Evolutionary conservation across 352 stramenopile species (phyloP).

Genomic region (Detonula confervacea): DNA sequence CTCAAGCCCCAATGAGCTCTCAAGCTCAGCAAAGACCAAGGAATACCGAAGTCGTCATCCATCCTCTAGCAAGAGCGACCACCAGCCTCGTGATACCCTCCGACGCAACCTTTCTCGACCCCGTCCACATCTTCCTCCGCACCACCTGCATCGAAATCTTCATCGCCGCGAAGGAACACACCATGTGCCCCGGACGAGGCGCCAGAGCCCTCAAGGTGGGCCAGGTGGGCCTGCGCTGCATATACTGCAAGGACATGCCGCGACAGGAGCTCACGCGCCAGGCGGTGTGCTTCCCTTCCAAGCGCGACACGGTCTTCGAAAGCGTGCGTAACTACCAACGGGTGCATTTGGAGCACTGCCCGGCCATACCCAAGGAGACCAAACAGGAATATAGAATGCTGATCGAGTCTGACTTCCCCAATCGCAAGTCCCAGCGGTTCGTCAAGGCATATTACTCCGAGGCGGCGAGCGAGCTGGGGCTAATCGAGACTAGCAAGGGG

Average conservation of each 20-base stretch:
- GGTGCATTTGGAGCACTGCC: slow-evolving; percentile 57
- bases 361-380: slow-evolving; percentile 54
- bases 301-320: slow-evolving; percentile 70
- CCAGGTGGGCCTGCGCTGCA: slow-evolving; percentile 70
- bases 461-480: slow-evolving; percentile 61
- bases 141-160: slow-evolving; percentile 42
- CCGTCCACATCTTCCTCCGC: slow-evolving; percentile 35
- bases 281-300: slow-evolving; percentile 70
- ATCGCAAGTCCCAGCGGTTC: slow-evolving; percentile 45
- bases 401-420: slow-evolving; percentile 30
- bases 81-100: no score
- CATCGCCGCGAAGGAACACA: slow-evolving; percentile 12
- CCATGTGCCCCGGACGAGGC: slow-evolving; percentile 11
- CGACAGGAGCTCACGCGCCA: slow-evolving; percentile 44
- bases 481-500: slow-evolving; percentile 65
- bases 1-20: no score
- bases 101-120: no score
- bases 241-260: slow-evolving; percentile 63
- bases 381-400: slow-evolving; percentile 48
- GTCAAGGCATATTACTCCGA: slow-evolving; percentile 67
- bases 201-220: slow-evolving; percentile 54
- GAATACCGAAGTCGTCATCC: no score
- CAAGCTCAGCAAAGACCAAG: no score
- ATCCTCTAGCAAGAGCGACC: no score
- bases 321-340: slow-evolving; percentile 78